Conservation (phyloP, 2,329 filamentous ascomycete species). For the Geosmithia flava region DNA sequence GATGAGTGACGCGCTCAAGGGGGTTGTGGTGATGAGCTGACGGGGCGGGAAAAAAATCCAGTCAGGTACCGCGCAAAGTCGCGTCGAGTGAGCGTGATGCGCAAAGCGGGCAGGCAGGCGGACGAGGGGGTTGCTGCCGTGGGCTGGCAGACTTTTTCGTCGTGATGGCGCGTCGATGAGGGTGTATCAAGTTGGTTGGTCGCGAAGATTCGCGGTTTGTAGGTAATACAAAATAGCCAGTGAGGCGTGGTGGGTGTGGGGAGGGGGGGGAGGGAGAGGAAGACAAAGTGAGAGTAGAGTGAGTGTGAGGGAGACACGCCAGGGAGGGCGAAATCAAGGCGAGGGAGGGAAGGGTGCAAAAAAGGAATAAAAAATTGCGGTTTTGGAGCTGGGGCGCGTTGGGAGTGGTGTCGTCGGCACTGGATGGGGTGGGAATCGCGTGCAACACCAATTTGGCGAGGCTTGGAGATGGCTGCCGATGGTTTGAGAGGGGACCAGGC, state of each 20-base stretch:
- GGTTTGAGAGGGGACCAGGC: constrained; percentile 45
- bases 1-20: constrained; percentile 1
- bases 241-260: constrained; percentile 1
- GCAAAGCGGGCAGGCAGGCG: background rate
- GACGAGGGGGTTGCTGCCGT: background rate
- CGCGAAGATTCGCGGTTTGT: background rate
- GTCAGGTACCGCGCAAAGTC: background rate
- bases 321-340: background rate
- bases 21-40: background rate
- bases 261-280: background rate
- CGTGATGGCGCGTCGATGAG: background rate
- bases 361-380: constrained; percentile 25
- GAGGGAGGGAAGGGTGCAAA: constrained; percentile 6
- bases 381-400: constrained; percentile 26
- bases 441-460: constrained; percentile 38
- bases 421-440: constrained; percentile 38
- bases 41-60: background rate
- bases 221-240: background rate
- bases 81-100: constrained; percentile 1
- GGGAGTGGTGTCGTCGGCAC: constrained; percentile 24
- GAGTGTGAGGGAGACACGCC: background rate
- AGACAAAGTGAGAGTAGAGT: constrained; percentile 1
- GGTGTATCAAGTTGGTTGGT: background rate
- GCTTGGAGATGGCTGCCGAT: constrained; percentile 45
- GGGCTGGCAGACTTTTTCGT: background rate